Evolutionary conservation across 2,329 filamentous ascomycete species (phyloP).

Genomic region (Neofusicoccum parvum): DNA sequence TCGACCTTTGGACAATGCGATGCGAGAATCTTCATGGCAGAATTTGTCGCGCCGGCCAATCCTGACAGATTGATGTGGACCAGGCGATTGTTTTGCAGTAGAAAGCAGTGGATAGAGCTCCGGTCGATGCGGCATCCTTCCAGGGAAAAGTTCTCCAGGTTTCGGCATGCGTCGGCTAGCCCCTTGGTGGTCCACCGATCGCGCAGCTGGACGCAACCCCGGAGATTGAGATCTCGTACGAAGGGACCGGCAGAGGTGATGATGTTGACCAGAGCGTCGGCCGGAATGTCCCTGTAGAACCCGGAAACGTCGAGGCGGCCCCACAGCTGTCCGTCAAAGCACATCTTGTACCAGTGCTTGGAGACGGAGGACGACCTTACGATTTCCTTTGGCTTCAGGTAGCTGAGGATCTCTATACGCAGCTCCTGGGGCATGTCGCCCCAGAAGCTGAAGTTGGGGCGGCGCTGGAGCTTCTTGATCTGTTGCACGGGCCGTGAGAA

Average conservation of each 20-base stretch:
- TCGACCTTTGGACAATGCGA: conserved; percentile 80
- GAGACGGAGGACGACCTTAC: conserved; percentile 77
- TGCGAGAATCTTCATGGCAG: conserved; percentile 82
- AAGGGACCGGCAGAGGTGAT: conserved; percentile 86
- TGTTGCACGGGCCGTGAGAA: conserved; percentile 45
- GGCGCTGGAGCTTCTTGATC: conserved; percentile 37
- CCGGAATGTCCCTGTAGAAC: conserved; percentile 86
- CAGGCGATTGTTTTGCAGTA: conserved; percentile 76
- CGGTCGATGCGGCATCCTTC: conserved; percentile 89
- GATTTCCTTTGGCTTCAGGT: conserved; percentile 77
- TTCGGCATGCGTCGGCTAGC: conserved; percentile 81
- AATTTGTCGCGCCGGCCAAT: conserved; percentile 76
- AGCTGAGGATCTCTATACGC: conserved; percentile 74
- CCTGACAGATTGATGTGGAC: conserved; percentile 87
- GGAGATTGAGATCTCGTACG: conserved; percentile 83
- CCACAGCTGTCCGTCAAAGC: conserved; percentile 96
- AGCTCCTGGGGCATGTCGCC: conserved; percentile 79
- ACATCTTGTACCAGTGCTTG: conserved; percentile 76
- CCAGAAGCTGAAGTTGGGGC: conserved; percentile 70
- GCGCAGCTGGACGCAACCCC: conserved; percentile 86
- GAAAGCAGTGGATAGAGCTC: conserved; percentile 72
- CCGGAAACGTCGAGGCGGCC: conserved; percentile 76
- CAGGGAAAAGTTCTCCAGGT: conserved; percentile 83
- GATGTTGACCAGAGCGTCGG: conserved; percentile 79
- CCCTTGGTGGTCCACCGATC: conserved; percentile 77